Conservation (phyloP, 805 yeast genomes). For the Candida anglica region DNA sequence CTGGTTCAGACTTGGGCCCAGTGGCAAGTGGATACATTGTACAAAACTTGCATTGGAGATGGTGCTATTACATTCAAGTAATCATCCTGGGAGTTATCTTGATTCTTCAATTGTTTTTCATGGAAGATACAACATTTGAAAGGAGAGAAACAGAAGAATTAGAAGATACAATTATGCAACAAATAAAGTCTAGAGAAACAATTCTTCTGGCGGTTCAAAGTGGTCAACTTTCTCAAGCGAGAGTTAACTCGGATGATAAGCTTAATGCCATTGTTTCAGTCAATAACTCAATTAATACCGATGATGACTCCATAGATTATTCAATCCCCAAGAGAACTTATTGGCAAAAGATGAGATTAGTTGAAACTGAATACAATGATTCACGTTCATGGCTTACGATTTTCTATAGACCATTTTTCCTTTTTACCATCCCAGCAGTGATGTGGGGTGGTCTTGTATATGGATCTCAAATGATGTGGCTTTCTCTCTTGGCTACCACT, state of each 20-base stretch:
- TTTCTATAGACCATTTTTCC: slow-evolving; percentile 32
- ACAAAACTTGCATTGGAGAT: slow-evolving; percentile 20
- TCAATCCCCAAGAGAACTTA: slow-evolving; percentile 25
- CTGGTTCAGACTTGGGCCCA: slow-evolving; percentile 26
- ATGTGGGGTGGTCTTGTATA: slow-evolving; percentile 45
- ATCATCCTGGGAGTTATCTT: slow-evolving; percentile 23
- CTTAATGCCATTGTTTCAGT: neutral
- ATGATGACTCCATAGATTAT: neutral
- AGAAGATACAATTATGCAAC: slow-evolving; percentile 28
- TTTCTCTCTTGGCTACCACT: slow-evolving; percentile 40
- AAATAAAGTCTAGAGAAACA: slow-evolving; percentile 12
- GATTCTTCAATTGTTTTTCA: slow-evolving; percentile 18
- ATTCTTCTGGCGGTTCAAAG: neutral
- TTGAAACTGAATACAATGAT: slow-evolving; percentile 37
- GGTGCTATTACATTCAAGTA: slow-evolving; percentile 27
- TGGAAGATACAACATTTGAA: slow-evolving; percentile 35
- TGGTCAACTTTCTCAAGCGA: neutral
- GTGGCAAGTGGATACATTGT: slow-evolving; percentile 26
- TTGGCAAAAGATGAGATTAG: slow-evolving; percentile 29
- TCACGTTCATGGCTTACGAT: slow-evolving; percentile 36
- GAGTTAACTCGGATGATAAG: neutral
- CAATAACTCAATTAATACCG: neutral
- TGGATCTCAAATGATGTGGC: slow-evolving; percentile 50
- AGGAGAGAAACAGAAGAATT: too few relatives aligned
- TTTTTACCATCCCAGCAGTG: slow-evolving; percentile 38